Evolutionary conservation across 768 basidiomycete genomes (phyloP).

Genomic region (Xerocomellus dryophilus): DNA sequence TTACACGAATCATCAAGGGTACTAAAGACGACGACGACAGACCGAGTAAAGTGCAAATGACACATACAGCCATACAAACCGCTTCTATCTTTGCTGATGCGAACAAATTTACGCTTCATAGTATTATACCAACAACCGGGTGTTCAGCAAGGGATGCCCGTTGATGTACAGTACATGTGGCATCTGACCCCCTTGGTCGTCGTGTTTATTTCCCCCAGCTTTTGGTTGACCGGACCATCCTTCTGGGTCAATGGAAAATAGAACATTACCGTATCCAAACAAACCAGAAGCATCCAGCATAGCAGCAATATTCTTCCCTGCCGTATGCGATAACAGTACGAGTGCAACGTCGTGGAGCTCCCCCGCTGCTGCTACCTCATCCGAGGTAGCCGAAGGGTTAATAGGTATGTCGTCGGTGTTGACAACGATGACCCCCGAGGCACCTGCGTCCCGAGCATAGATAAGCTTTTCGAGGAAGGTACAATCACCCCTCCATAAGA

Average conservation of each 20-base stretch:
- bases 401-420: conserved; percentile 57
- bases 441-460: conserved; percentile 63
- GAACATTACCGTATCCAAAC: conserved; percentile 45
- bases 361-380: conserved; percentile 57
- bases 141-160: conserved; percentile 73
- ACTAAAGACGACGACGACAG: too few species aligned
- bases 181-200: conserved; percentile 32
- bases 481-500: conserved; percentile 78
- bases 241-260: conserved; percentile 49
- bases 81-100: not conserved
- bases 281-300: conserved; percentile 54
- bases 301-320: conserved; percentile 50
- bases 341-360: conserved; percentile 57
- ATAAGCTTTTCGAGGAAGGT: conserved; percentile 85
- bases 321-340: conserved; percentile 52
- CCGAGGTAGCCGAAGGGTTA: conserved; percentile 61
- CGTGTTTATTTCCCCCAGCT: conserved; percentile 14
- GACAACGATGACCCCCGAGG: conserved; percentile 75
- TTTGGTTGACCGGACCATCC: conserved; percentile 24
- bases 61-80: too few species aligned
- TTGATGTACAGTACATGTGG: conserved; percentile 70
- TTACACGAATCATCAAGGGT: too few species aligned
- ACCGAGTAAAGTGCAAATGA: too few species aligned
- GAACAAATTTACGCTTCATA: not conserved
- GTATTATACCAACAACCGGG: conserved; percentile 57